Conservation (phyloP, 495 filamentous ascomycete genomes). For the Neurospora sp. region DNA sequence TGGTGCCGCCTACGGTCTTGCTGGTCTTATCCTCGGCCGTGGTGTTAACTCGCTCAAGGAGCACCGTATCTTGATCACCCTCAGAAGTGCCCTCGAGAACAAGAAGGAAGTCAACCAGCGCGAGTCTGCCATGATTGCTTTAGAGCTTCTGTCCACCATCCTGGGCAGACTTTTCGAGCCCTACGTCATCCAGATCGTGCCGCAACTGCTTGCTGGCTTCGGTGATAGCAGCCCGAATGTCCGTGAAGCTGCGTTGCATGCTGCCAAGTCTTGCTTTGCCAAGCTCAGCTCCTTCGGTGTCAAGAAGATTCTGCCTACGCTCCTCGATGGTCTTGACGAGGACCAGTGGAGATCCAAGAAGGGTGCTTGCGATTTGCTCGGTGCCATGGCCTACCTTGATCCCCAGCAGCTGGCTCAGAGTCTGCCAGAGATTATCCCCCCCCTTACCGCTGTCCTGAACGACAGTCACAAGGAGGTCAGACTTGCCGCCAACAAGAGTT, state of each 20-base stretch:
- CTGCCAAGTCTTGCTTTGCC: conserved; percentile 88
- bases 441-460: conserved; percentile 84
- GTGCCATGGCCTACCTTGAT: conserved; percentile 96
- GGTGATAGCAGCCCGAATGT: conserved; percentile 84
- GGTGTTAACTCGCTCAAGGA: conserved; percentile 77
- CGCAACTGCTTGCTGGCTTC: conserved; percentile 79
- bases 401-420: conserved; percentile 87
- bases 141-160: conserved; percentile 77
- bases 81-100: conserved; percentile 73
- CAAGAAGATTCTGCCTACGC: conserved; percentile 82
- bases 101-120: conserved; percentile 84
- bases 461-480: conserved; percentile 98
- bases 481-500: conserved; percentile 79
- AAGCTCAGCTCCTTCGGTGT: conserved; percentile 91
- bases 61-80: conserved; percentile 70
- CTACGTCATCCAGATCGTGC: conserved; percentile 91
- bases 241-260: conserved; percentile 82
- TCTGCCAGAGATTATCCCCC: conserved; percentile 91
- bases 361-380: conserved; percentile 89
- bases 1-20: conserved; percentile 90
- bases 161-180: conserved; percentile 87
- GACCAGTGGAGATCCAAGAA: conserved; percentile 97
- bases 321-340: conserved; percentile 89
- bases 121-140: conserved; percentile 81
- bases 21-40: conserved; percentile 75